Percentiles rank a stretch among this genome's conserved stretches.
Conservation (phyloP, 441 rosid species). For the Bruguiera hainesii region DNA sequence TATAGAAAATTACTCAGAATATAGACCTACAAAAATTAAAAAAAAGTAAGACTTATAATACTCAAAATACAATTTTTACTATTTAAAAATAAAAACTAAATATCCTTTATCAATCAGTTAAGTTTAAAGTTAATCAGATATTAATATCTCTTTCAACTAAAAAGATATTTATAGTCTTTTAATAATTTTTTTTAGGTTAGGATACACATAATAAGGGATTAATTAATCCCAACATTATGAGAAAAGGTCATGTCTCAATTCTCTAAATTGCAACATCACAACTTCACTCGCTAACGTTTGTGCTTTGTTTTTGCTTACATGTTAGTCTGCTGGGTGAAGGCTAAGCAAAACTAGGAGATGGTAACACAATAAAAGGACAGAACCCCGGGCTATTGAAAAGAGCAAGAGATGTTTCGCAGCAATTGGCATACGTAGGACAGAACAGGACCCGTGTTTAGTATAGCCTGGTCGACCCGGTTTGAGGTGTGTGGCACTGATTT, state of each 20-base stretch:
- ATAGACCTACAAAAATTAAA: no score
- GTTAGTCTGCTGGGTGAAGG: constrained; percentile 30
- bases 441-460: neutral
- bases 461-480: constrained; percentile 27
- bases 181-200: no score
- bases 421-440: neutral
- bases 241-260: constrained; percentile 5
- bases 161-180: no score
- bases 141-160: no score
- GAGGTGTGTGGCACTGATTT: constrained; percentile 23
- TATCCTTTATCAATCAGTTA: no score
- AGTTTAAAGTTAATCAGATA: no score
- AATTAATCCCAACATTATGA: neutral
- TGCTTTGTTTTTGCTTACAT: constrained; percentile 29
- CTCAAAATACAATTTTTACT: no score
- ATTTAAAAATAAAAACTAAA: no score
- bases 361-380: neutral
- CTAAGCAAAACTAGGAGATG: constrained; percentile 26
- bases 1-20: no score
- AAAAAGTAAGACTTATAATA: no score
- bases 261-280: neutral
- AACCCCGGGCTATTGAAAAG: neutral
- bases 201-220: no score
- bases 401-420: neutral
- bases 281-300: constrained; percentile 34